Base-by-base conservation (phyloP, 2,329 filamentous ascomycete genomes). In the Scleromitrula shiraiana region DNA sequence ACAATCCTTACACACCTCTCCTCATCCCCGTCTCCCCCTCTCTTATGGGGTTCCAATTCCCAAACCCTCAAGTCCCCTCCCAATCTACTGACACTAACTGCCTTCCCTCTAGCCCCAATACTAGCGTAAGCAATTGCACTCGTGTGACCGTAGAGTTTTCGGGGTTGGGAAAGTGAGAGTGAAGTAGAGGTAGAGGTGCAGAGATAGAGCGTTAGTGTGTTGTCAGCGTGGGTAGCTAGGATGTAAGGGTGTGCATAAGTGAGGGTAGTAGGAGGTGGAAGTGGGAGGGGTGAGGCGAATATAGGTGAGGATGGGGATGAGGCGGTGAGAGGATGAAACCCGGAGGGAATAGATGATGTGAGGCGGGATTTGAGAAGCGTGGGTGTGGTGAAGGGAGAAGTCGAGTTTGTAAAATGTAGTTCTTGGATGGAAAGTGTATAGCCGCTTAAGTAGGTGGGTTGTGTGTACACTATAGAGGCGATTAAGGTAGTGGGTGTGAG, bases 351-450 rank as follows among this genome's bases (percentile, higher is more conserved):
- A n/a, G 74, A 72, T 2, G 71, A 72, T 14, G 74, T 67, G 3
- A 76, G 57, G 6, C 74, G 70, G 2, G 74, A 77, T 29, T 68
- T 65, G 1, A 72, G 57, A 0, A 37, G 33, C 7, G 77, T 63
- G 7, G 37, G 44, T 10, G 53, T 54, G 5, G 59, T 58, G 3
- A 39, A 44, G 14, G 53, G 53, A 2, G 59, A 59, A 19, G 33
- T 6, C 12, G 33, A 10, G 19, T 37, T 10, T 9, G 33, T 19
- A 22, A 95, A 74, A 50, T 84, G 81, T 36, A 96, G 70, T 64
- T 96, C 91, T 64, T 97, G 91, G n/a, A 97, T 78, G 2, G 89
- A 90, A 14, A 95, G 77, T 7, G 85, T 89, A 87, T 90, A 96
- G 23, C 89, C 89, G 36, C 80, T 81, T 3, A 83, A 73, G 57